Evolutionary conservation across 495 filamentous ascomycete species (phyloP).

Genomic region (Aspergillus leporis): DNA sequence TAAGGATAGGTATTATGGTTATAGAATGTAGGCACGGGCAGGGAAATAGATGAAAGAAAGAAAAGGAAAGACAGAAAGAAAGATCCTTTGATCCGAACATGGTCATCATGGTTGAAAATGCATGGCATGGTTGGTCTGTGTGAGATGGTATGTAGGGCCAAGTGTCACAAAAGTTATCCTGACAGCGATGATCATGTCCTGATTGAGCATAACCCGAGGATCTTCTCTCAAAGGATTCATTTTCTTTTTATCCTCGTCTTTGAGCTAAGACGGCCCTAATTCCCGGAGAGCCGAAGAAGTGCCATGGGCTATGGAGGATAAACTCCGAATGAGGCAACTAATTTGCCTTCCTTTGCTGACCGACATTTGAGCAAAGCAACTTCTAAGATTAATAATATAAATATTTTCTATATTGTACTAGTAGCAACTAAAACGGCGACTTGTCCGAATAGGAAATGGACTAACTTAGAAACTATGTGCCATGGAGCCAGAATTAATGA

Average conservation of each 20-base stretch:
- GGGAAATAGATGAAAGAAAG: not conserved
- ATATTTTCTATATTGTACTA: not conserved
- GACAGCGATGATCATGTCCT: conserved; percentile 1
- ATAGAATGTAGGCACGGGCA: not conserved
- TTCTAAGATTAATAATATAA: not conserved
- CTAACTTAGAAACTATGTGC: not conserved
- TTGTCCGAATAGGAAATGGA: not conserved
- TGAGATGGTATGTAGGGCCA: not conserved
- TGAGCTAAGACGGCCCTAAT: not conserved
- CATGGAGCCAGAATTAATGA: not conserved
- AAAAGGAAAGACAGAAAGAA: not conserved
- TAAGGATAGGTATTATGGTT: not conserved
- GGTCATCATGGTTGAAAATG: not conserved
- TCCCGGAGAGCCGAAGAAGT: not conserved
- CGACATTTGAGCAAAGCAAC: not conserved
- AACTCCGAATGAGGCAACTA: not conserved
- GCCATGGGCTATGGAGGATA: not conserved
- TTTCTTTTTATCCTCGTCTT: not conserved
- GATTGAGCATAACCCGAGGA: not conserved
- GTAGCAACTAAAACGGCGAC: not conserved
- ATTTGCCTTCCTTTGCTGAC: not conserved
- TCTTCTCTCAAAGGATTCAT: conserved; percentile 1
- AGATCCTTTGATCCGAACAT: not conserved
- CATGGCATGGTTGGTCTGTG: not conserved
- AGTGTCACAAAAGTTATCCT: conserved; percentile 4